Base-by-base conservation (phyloP, 768 basidiomycete genomes). In the Scleroderma citrinum region DNA sequence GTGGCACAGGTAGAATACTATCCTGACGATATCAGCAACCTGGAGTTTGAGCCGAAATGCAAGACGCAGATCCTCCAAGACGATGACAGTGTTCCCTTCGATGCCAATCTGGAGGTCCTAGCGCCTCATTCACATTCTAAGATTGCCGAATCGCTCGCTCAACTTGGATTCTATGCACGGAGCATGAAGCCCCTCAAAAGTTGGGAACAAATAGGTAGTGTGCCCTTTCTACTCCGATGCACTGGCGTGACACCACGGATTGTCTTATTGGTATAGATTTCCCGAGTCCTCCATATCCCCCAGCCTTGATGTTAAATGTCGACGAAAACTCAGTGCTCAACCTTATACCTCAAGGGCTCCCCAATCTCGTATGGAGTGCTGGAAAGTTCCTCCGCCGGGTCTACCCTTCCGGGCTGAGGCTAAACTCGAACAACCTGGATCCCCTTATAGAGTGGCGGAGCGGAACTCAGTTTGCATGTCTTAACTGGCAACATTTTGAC, bases 401-500 rank as follows among this genome's bases (percentile, higher is more conserved):
- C 31, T 83, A 72, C 54, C 83, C 82, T 17, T 67, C 73, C 38
- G 81, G 81, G 5, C 75, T 76, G 3, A 76, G 82, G 13, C 71
- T 83, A 43, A 61, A 61, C 5, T 82, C 80, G 1, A 73, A 70
- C 56, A 83, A 85, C 59, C 66, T 78, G 45, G 69, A 76, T 36
- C 76, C 79, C 0, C 63, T 76, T 16, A 59, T 64, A 23, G 77
- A 77, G 54, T 83, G 81, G 81, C 69, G 73, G 16, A 71, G 65
- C 36, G 82, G 82, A 2, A 74, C 78, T 5, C 82, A 83, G 44
- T 69, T 83, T 10, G 74, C 73, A 1, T 73, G 75, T 32, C 62
- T 83, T 37, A 83, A 83, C 53, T 82, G 82, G 82, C 81, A 83
- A 62, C 69, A 66, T n/a, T 80, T 74, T 55, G 81, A 83, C 56